A percentile compares a stretch with the other conserved stretches of the same genome.
Conservation (phyloP, 495 filamentous ascomycete species). For the Chaetomium cochliodes region DNA sequence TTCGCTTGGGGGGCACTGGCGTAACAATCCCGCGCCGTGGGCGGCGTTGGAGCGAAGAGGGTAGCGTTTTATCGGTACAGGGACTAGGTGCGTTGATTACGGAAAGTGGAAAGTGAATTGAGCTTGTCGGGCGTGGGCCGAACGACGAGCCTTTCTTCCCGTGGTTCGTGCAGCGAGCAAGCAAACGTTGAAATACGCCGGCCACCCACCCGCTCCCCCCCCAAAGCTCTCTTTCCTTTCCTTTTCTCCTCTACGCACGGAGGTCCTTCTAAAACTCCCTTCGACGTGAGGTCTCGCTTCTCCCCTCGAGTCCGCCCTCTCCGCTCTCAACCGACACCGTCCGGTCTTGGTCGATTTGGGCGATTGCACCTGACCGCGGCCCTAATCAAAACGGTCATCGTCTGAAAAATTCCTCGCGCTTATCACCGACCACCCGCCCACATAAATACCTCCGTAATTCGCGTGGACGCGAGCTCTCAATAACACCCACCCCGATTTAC, state of each 20-base stretch:
- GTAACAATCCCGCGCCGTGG: constrained; percentile 28
- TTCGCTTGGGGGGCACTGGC: constrained; percentile 19
- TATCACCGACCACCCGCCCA: constrained; percentile 8
- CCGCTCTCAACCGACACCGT: constrained; percentile 25
- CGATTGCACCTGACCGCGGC: constrained; percentile 12
- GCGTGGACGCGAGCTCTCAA: constrained; percentile 5
- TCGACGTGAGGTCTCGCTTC: constrained; percentile 42
- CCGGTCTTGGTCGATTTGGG: constrained; percentile 1
- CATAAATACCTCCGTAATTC: constrained; percentile 11
- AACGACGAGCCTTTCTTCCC: not conserved
- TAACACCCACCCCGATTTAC: constrained; percentile 8
- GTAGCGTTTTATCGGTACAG: constrained; percentile 16
- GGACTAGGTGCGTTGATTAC: constrained; percentile 16
- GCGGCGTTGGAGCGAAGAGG: constrained; percentile 19
- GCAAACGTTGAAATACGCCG: constrained; percentile 38
- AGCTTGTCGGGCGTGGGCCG: constrained; percentile 33
- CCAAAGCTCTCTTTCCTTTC: constrained; percentile 26
- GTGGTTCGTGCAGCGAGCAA: constrained; percentile 24
- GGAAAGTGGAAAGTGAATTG: constrained; percentile 14
- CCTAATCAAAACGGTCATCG: constrained; percentile 36
- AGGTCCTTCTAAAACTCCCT: constrained; percentile 42
- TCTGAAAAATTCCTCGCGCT: constrained; percentile 23
- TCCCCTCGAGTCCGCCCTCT: constrained; percentile 32
- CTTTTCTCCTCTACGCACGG: constrained; percentile 37
- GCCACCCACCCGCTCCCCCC: constrained; percentile 25